Base-by-base conservation (phyloP, 2,329 filamentous ascomycete genomes). In the Fusarium nurragi region DNA sequence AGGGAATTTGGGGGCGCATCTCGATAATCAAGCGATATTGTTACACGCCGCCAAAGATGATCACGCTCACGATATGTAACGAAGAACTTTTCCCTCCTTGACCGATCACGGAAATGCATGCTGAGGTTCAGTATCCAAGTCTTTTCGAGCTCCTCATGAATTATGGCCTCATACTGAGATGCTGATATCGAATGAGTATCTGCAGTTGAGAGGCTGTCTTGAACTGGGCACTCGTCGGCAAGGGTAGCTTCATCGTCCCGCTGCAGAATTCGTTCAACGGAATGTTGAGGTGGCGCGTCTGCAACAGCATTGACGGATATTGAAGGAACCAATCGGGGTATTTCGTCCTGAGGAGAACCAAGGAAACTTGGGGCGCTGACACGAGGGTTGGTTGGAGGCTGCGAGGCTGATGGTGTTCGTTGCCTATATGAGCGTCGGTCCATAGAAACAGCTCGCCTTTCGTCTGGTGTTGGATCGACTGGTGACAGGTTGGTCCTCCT, bases 121-220 rank as follows among this genome's bases (percentile, higher is more conserved):
- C 93, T 97, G 60, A 98, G 84, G 74, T 99, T 99, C 69, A 99
- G 82, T 60, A 99, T 98, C 95, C 95, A 99, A 72, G 86, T 89
- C 60, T 84, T 86, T 73, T 97, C 93, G 53, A 97, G 84, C 77
- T 98, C 94, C 64, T 91, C 87, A 65, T 90, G 87, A 66, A 97
- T 85, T 70, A 87, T 82, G 49, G 83, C 80, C 50, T 90, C 86
- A 71, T 91, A 85, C 57, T 84, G 78, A 4, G 83, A 83, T 5
- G 80, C 80, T 16, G 83, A 82, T 63, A 83, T 77, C 19, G 84
- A 85, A 21, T 77, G 80, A 3, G 77, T 76, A 67, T 86, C 84
- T 21, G 75, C 58, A 18, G 70, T 69, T 16, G 76, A 76, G 19
- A 75, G 64, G 11, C 68, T 67, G 34, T 80, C 78, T 21, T 70